Base-by-base conservation (phyloP, 805 yeast species). In the Wickerhamiella lipophila region DNA sequence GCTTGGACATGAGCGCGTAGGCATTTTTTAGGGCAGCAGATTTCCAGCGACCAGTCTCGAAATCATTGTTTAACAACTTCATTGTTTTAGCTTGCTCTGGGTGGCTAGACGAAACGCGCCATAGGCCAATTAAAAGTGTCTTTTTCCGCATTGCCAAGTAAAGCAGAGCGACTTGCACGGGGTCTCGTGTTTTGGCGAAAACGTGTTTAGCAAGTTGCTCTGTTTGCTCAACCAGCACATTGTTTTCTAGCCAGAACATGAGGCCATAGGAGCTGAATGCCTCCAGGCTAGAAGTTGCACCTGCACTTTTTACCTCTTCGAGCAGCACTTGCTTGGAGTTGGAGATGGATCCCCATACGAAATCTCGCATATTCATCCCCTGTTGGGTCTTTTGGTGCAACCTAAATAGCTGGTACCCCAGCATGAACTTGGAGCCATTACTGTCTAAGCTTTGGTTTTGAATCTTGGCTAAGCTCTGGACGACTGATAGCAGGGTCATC, bases 11-110 rank as follows among this genome's bases (percentile, higher is more conserved):
- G 39, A 89, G 67, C 0, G 85, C 97, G 69, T 77, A 89, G 0
- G 97, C 97, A 65, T 89, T 89, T 59, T 92, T 92, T 57, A 78
- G 64, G 0, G 97, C 96, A 1, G 96, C 96, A 0, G 83, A 71
- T 56, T 71, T 76, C 96, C 96, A 88, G 46, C 96, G 69, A 13
- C 73, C 71, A 48, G 79, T 76, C 3, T 68, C 65, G 62, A 88
- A 89, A 59, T 92, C 92, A 60, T 88, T 81, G 18, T 70, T 68
- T 56, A 89, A 68, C 57, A 89, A 83, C 58, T 73, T 81, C 46
- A 85, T 55, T 79, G 89, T 83, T 60, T 88, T 89, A 32, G 74
- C 77, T 56, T 81, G 86, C 59, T 89, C 98, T 1, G 81, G 75
- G 60, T 87, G 84, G 1, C 83, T 81, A 15, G 72, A 65, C 1